Evolutionary conservation across 129 eudicot genomes (phyloP).

Genomic region (Ambrosia trifida): DNA sequence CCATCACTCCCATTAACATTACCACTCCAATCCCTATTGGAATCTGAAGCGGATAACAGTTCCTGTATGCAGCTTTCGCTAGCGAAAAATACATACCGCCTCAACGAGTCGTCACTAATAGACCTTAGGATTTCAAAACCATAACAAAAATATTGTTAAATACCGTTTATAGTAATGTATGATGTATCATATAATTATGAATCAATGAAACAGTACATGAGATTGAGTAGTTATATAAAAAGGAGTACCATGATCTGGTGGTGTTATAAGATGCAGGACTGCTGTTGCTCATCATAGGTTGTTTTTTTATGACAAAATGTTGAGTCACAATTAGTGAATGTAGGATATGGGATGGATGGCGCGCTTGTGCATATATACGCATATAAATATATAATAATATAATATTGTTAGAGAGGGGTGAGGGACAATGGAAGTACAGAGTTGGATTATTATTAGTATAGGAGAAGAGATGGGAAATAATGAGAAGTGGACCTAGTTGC

Average conservation of each 20-base stretch:
- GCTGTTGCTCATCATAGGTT: conserved; percentile 34
- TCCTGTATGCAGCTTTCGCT: conserved; percentile 95
- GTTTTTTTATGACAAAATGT: conserved; percentile 17
- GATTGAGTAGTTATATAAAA: neutral
- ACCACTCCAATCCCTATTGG: conserved; percentile 52
- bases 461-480: conserved; percentile 47
- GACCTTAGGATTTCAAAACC: conserved; percentile 53
- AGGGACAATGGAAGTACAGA: conserved; percentile 47
- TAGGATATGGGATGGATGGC: conserved; percentile 25
- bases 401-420: neutral
- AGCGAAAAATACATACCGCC: conserved; percentile 77
- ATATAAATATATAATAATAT: conserved; percentile 1
- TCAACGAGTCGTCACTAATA: conserved; percentile 83
- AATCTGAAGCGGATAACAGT: conserved; percentile 75
- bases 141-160: conserved; percentile 14
- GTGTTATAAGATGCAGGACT: conserved; percentile 60
- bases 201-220: conserved; percentile 18
- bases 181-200: conserved; percentile 6
- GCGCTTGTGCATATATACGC: conserved; percentile 23
- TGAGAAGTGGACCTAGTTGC: conserved; percentile 59
- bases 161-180: neutral
- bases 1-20: conserved; percentile 45
- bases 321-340: conserved; percentile 15
- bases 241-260: conserved; percentile 66
- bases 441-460: conserved; percentile 52